Evolutionary conservation across 2,329 filamentous ascomycete genomes (phyloP), one percentile per base, ranked within the genome.

Genomic region (Aureobasidium sp.): DNA sequence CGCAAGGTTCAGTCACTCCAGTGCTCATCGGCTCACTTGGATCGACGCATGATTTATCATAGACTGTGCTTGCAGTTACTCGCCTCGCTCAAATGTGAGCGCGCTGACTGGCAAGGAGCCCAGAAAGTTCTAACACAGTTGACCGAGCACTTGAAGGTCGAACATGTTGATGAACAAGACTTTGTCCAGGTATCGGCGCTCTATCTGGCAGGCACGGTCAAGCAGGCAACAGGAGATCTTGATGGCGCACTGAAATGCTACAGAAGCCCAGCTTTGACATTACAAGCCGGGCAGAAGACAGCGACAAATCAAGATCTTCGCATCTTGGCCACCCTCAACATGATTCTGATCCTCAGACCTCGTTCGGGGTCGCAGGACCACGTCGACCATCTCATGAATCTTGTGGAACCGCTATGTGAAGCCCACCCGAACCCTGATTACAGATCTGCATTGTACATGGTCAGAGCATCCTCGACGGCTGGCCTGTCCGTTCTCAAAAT

Each of bases 191-290:
- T 20, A 51, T 57, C 15, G 61, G 66, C 36, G 53, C 61, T 65
- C 2, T 97, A 97, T 73, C 83, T 96, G 20, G 79, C 82, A 0
- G 92, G 88, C 0, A 82, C 89, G 8, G 88, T 91, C 67, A 79
- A 86, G 59, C 93, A 97, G 76, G 89, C 87, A 20, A 87, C 82
- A 5, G 92, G 91, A 17, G 81, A 91, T 65, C 79, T 94, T 1
- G 77, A 83, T n/a, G 76, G 77, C 2, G 92, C 93, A 3, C 76
- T 92, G 15, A 68, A 77, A 3, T 81, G 87, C 10, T 96, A 90
- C 73, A 81, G 83, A 64, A 81, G 85, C 44, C 76, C 81, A 1
- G 74, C 78, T 20, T 86, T 96, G 67, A 76, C 77, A 1, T 74
- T 90, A 1, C 72, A 76, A 7, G 67, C 68, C 0, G 63, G 66